A percentile compares a stretch with the other conserved stretches of the same genome.
These are phyloP conservation scores for Aspergillus clavatus DNA, from an alignment of 2,329 filamentous ascomycete genomes.

Conservation along the genomic window DNA sequence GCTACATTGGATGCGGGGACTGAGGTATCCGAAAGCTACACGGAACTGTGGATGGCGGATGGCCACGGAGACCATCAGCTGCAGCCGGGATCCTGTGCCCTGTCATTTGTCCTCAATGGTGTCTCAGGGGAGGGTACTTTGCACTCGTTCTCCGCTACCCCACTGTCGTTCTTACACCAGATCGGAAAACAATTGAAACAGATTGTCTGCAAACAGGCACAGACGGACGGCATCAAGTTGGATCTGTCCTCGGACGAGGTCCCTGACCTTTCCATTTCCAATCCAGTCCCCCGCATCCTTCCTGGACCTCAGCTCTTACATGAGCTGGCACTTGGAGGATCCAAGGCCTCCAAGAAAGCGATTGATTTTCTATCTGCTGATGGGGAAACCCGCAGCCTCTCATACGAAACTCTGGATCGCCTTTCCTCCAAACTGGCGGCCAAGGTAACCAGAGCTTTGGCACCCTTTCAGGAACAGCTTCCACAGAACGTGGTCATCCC, in stretches of 20 bases:
- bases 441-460: slow-evolving; percentile 39
- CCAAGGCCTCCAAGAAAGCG: slow-evolving; percentile 44
- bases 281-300: slow-evolving; percentile 49
- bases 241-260: slow-evolving; percentile 8
- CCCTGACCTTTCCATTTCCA: slow-evolving; percentile 52
- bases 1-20: slow-evolving; percentile 12
- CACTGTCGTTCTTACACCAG: slow-evolving; percentile 22
- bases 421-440: slow-evolving; percentile 54
- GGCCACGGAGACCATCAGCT: not conserved
- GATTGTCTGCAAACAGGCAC: slow-evolving; percentile 21
- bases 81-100: slow-evolving; percentile 9
- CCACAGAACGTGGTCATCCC: slow-evolving; percentile 55
- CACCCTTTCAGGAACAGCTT: slow-evolving; percentile 7
- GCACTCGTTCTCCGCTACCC: slow-evolving; percentile 22
- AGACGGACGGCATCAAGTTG: slow-evolving; percentile 11
- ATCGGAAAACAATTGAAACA: slow-evolving; percentile 26
- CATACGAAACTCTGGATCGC: slow-evolving; percentile 60
- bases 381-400: slow-evolving; percentile 46
- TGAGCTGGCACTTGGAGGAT: slow-evolving; percentile 53
- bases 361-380: slow-evolving; percentile 59
- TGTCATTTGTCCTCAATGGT: slow-evolving; percentile 23
- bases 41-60: slow-evolving; percentile 22
- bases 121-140: slow-evolving; percentile 21
- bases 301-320: slow-evolving; percentile 56
- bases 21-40: slow-evolving; percentile 15